These are phyloP conservation scores for Debaryomyces sp. DNA, from an alignment of 1,139 yeast species.

Conservation along the genomic window DNA sequence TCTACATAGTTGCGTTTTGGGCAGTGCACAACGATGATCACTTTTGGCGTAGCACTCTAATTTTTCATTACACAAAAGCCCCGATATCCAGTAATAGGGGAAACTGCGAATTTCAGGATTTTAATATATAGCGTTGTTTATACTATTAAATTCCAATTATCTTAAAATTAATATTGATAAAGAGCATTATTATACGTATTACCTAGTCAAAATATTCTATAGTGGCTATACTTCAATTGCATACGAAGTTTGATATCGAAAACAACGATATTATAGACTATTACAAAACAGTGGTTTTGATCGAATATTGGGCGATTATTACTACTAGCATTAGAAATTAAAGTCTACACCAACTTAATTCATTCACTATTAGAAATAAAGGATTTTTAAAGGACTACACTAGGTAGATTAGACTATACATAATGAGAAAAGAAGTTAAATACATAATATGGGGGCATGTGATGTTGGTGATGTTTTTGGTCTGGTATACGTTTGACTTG, in stretches of 20 bases:
- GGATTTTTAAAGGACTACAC: neutral
- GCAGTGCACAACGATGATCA: slow-evolving; percentile 1
- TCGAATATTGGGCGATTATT: neutral
- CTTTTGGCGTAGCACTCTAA: slow-evolving; percentile 4
- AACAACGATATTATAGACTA: neutral
- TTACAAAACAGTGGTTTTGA: neutral
- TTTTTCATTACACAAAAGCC: slow-evolving; percentile 5
- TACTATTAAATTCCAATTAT: neutral
- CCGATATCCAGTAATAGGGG: slow-evolving; percentile 3
- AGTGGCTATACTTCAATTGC: neutral
- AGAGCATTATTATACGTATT: neutral
- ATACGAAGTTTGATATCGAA: neutral
- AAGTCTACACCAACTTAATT: slow-evolving; percentile 4
- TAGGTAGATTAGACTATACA: neutral
- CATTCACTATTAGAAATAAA: neutral
- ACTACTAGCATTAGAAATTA: neutral
- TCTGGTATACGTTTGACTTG: slow-evolving; percentile 71
- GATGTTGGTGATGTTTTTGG: slow-evolving; percentile 53
- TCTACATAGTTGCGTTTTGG: neutral
- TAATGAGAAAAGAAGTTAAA: slow-evolving; percentile 62
- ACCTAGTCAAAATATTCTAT: neutral
- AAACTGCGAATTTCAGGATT: slow-evolving; percentile 1
- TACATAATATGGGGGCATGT: slow-evolving; percentile 62
- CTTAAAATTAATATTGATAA: neutral
- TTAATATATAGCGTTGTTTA: slow-evolving; percentile 1